Conservation (phyloP, 2,329 filamentous ascomycete species). For the Microdochium nivale region DNA sequence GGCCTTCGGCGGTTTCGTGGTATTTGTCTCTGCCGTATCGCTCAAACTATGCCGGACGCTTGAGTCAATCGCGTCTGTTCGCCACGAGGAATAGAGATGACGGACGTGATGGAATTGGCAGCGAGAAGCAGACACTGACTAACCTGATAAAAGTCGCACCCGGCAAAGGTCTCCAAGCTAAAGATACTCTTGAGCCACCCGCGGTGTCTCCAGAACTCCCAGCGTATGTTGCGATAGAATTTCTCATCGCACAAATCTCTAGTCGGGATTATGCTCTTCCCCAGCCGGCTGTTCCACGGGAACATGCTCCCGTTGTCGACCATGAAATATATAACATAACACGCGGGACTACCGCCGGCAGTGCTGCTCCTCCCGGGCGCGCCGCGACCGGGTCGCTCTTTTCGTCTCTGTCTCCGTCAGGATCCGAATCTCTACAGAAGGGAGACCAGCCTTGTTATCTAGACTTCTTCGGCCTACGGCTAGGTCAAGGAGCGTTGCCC, state of each 20-base stretch:
- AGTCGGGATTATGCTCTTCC: background rate
- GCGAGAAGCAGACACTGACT: no score
- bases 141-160: background rate
- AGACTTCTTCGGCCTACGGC: no score
- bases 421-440: no score
- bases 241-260: background rate
- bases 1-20: background rate
- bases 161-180: background rate
- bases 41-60: background rate
- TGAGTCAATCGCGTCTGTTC: background rate
- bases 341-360: background rate
- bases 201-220: background rate
- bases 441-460: no score
- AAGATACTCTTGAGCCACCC: background rate
- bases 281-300: background rate
- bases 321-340: background rate
- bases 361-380: background rate
- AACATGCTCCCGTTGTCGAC: background rate
- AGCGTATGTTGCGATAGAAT: background rate
- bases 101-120: no score
- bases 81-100: background rate
- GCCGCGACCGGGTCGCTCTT: background rate
- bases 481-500: no score
- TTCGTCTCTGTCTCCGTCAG: background rate
- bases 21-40: background rate